Conservation (phyloP, 108 stramenopile genomes). For the Pseudonitzschia pungens region DNA sequence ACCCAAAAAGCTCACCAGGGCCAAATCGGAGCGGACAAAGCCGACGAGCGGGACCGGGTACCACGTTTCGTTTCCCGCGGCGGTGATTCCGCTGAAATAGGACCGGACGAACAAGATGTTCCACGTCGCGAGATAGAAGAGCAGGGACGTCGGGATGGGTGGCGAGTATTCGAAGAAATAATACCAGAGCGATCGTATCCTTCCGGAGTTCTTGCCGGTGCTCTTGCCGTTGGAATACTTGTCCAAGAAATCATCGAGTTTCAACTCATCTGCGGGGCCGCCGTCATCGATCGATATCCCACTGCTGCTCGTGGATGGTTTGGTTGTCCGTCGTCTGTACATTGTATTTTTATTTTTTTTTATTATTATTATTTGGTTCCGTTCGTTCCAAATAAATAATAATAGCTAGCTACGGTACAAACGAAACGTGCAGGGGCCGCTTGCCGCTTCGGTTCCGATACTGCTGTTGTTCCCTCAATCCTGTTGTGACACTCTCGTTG, state of each 20-base stretch:
- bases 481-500: no score
- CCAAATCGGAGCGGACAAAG: conserved; percentile 7
- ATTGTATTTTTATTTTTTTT: not conserved
- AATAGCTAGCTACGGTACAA: no score
- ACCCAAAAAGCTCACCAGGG: not conserved
- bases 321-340: not conserved
- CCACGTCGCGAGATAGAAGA: not conserved
- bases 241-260: not conserved
- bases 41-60: conserved; percentile 14
- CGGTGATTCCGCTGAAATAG: conserved; percentile 3
- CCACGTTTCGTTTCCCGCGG: conserved; percentile 9
- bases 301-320: not conserved
- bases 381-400: no score
- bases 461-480: no score
- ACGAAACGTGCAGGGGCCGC: no score
- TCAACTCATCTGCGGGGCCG: not conserved
- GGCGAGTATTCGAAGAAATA: not conserved
- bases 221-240: not conserved
- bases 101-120: not conserved
- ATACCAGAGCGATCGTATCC: not conserved
- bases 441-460: no score
- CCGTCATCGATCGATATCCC: not conserved
- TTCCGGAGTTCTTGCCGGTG: not conserved
- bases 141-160: not conserved
- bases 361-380: no score